Percentiles rank a stretch among this genome's conserved stretches.
phyloP scores from a whole-genome alignment of 345 rosid species.

The Schrenkiella parvula region DNA sequence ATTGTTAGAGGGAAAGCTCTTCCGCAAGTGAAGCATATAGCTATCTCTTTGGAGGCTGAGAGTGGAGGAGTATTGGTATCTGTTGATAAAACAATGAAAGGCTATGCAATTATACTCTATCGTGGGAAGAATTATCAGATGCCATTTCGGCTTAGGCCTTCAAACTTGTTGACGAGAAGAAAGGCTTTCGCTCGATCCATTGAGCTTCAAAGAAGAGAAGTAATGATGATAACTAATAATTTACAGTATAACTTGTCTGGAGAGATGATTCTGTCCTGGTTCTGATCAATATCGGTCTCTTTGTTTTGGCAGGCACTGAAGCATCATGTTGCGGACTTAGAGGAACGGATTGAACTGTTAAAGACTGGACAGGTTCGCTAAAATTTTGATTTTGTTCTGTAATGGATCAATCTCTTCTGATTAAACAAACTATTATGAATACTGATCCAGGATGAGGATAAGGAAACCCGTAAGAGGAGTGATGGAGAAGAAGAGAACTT shows the following conservation, averaged over 20 bases:
- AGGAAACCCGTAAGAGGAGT: slow-evolving; percentile 36
- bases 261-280: slow-evolving; percentile 11
- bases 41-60: slow-evolving; percentile 81
- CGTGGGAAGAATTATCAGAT: slow-evolving; percentile 82
- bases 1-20: slow-evolving; percentile 56
- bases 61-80: slow-evolving; percentile 89
- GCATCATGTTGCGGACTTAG: slow-evolving; percentile 61
- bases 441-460: slow-evolving; percentile 43
- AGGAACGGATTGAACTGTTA: slow-evolving; percentile 55
- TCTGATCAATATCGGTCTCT: not conserved
- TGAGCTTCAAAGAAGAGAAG: slow-evolving; percentile 94
- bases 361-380: slow-evolving; percentile 35
- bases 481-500: slow-evolving; percentile 33
- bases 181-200: slow-evolving; percentile 82
- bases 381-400: not conserved
- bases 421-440: not conserved
- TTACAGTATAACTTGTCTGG: not conserved
- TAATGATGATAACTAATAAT: slow-evolving; percentile 28
- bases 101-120: slow-evolving; percentile 68
- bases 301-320: slow-evolving; percentile 62
- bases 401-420: not conserved
- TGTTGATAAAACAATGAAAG: slow-evolving; percentile 72
- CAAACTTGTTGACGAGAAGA: slow-evolving; percentile 63
- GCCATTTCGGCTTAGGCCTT: slow-evolving; percentile 59
- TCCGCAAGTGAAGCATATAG: slow-evolving; percentile 75